phyloP scores from a whole-genome alignment of 495 filamentous ascomycete species.

The Mytilinidion resinicola region DNA sequence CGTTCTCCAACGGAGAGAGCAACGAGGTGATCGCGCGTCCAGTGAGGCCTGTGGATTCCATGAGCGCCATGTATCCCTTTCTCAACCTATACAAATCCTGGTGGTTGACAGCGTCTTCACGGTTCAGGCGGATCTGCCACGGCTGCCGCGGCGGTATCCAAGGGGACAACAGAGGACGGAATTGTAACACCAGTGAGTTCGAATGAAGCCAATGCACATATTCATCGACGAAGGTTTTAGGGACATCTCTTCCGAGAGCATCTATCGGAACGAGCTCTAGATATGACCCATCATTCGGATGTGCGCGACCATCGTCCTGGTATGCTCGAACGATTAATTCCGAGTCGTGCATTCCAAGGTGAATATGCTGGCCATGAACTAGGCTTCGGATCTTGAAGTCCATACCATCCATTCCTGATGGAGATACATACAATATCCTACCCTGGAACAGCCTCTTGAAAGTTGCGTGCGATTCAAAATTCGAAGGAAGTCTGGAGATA shows the following conservation, averaged over 20 bases:
- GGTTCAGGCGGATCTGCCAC: too few species aligned
- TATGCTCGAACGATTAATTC: constrained; percentile 31
- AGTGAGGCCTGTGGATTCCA: not conserved
- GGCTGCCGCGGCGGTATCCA: constrained; percentile 38
- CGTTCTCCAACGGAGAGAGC: not conserved
- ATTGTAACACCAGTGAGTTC: constrained; percentile 41
- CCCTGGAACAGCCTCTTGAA: too few species aligned
- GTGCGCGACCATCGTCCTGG: not conserved
- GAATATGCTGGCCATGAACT: constrained; percentile 37
- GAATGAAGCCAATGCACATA: constrained; percentile 57
- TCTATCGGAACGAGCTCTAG: constrained; percentile 45
- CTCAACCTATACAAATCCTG: not conserved
- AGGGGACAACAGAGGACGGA: constrained; percentile 38
- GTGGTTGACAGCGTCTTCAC: too few species aligned
- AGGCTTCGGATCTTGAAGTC: too few species aligned
- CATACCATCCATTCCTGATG: too few species aligned
- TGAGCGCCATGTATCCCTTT: not conserved
- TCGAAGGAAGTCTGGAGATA: too few species aligned
- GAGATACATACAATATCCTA: too few species aligned
- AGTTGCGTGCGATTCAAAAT: too few species aligned
- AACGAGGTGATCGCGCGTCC: not conserved
- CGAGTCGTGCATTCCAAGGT: constrained; percentile 36
- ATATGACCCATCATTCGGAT: too few species aligned
- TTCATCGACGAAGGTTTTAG: constrained; percentile 40
- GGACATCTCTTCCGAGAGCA: constrained; percentile 43